Base-by-base conservation (phyloP, 768 basidiomycete genomes). In the Multifurca ochricompacta region DNA sequence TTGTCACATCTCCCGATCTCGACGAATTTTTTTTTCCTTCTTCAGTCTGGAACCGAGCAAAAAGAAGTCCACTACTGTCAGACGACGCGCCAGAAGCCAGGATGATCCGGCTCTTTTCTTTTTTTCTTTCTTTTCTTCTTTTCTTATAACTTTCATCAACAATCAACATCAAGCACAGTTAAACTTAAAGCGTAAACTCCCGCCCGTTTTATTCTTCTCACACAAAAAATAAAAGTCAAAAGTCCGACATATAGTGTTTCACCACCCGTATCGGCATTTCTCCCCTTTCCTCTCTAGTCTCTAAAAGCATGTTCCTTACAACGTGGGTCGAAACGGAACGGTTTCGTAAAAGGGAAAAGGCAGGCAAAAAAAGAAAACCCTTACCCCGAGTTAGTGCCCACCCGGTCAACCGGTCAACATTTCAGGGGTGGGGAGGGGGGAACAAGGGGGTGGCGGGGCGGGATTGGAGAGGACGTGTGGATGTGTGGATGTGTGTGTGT, bases 21-120 rank as follows among this genome's bases (percentile, higher is more conserved):
- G 39, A 19, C 37, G n/a, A n/a, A n/a, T n/a, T n/a, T n/a, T n/a
- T n/a, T n/a, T n/a, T 42, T 25, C 23, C 41, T 25, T 25, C 10
- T 51, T 43, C n/a, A 14, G 19, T 7, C 18, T 42, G 51, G 27
- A 53, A 13, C 27, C n/a, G n/a, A n/a, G n/a, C n/a, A n/a, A n/a
- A n/a, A 36, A 30, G 27, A 52, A 32, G 27, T n/a, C 44, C n/a
- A 9, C n/a, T n/a, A n/a, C n/a, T 42, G 39, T 41, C n/a, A 39
- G 43, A 11, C 32, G 25, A n/a, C n/a, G n/a, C n/a, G n/a, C n/a
- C n/a, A n/a, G n/a, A n/a, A n/a, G n/a, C n/a, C n/a, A n/a, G n/a
- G n/a, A n/a, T n/a, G n/a, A n/a, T n/a, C n/a, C n/a, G n/a, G n/a
- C 27, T 37, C 30, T 53, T 18, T 55, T 47, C 54, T 58, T 54